Evolutionary conservation across 768 basidiomycete genomes (phyloP).

Genomic region (Boletus tylopilopsis): DNA sequence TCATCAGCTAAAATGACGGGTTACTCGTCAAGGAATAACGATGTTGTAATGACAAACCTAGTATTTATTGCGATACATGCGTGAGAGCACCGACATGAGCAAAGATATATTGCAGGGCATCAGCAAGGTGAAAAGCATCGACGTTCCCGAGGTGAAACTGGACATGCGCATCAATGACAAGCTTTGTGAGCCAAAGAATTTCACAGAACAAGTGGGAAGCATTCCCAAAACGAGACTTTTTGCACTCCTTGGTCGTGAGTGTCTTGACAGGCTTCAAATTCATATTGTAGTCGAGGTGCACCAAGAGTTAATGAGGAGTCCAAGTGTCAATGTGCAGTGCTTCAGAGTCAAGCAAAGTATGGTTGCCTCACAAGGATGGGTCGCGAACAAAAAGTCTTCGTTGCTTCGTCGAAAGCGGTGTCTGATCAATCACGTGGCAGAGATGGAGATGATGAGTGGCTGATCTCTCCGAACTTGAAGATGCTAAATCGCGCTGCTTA

Average conservation of each 20-base stretch:
- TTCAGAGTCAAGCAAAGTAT: too few species aligned
- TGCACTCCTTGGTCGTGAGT: constrained; percentile 97
- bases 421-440: too few species aligned
- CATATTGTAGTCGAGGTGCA: constrained; percentile 98
- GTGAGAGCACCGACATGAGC: constrained; percentile 96
- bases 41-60: constrained; percentile 51
- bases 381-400: too few species aligned
- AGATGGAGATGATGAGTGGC: too few species aligned
- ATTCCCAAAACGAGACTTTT: constrained; percentile 99
- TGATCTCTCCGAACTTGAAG: too few species aligned
- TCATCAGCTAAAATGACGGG: constrained; percentile 67
- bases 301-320: too few species aligned
- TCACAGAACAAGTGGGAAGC: constrained; percentile 98
- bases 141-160: constrained; percentile 98
- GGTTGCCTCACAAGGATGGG: too few species aligned
- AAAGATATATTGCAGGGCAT: constrained; percentile 97
- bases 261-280: constrained; percentile 98
- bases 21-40: constrained; percentile 2
- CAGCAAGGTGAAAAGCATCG: constrained; percentile 98
- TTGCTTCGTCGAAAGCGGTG: too few species aligned
- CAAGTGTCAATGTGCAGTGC: too few species aligned
- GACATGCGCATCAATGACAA: constrained; percentile 98
- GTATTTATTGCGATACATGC: constrained; percentile 99
- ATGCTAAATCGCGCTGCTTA: too few species aligned
- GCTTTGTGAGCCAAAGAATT: constrained; percentile 95